These are phyloP conservation scores for Apophysomyces elegans DNA, from an alignment of 371 early-diverging fungal species.

Conservation along the genomic window DNA sequence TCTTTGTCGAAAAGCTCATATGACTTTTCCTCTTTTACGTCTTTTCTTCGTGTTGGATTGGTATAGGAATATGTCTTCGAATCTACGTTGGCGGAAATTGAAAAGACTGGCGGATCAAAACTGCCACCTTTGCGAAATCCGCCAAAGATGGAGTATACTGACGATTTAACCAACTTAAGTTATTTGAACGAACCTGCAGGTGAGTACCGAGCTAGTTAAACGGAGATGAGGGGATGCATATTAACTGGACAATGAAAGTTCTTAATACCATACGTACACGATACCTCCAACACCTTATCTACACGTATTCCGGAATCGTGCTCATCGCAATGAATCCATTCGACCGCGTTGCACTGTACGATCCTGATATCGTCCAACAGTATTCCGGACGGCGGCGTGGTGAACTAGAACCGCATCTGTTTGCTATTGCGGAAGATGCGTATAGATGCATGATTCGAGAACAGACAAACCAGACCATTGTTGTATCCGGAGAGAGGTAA, in stretches of 20 bases:
- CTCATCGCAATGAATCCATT: slow-evolving; percentile 99
- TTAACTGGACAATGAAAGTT: slow-evolving; percentile 44
- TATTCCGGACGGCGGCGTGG: slow-evolving; percentile 91
- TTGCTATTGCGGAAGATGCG: slow-evolving; percentile 96
- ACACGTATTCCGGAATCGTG: slow-evolving; percentile 99
- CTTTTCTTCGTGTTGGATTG: neutral
- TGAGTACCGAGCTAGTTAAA: slow-evolving; percentile 31
- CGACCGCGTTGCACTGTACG: slow-evolving; percentile 85
- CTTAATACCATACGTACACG: slow-evolving; percentile 88
- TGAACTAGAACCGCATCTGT: slow-evolving; percentile 97
- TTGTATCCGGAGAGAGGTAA: slow-evolving; percentile 95
- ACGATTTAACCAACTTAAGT: slow-evolving; percentile 91
- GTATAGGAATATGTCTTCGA: slow-evolving; percentile 76
- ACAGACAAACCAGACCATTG: slow-evolving; percentile 92
- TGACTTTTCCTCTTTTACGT: neutral
- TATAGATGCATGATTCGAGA: slow-evolving; percentile 91
- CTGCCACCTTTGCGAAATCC: slow-evolving; percentile 93
- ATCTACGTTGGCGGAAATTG: slow-evolving; percentile 72
- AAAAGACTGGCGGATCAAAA: slow-evolving; percentile 62
- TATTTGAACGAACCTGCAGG: slow-evolving; percentile 91
- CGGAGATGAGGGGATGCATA: neutral
- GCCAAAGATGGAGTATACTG: slow-evolving; percentile 84
- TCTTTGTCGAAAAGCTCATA: slow-evolving; percentile 5
- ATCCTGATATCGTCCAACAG: slow-evolving; percentile 82
- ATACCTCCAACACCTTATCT: slow-evolving; percentile 90